Percentiles rank a stretch among this genome's conserved stretches.
Evolutionary conservation across 2,329 filamentous ascomycete genomes (phyloP).

Genomic region (Nannizziopsis arthrosporioides): DNA sequence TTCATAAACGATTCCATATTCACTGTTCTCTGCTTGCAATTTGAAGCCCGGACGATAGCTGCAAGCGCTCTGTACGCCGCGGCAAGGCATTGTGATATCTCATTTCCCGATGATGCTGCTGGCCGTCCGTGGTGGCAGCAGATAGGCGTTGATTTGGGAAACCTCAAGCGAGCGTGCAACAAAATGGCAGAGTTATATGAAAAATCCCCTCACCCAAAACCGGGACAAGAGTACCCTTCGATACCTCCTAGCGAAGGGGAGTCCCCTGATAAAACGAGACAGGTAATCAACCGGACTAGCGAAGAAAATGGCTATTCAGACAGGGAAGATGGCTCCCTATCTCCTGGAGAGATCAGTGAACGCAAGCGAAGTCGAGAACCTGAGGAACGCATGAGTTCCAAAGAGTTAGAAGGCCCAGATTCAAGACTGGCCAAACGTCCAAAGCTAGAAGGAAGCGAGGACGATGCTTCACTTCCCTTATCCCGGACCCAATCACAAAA

Average conservation of each 20-base stretch:
- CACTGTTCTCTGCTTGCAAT: conserved; percentile 71
- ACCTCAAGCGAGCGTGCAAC: conserved; percentile 62
- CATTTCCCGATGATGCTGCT: conserved; percentile 60
- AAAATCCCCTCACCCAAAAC: conserved; percentile 32
- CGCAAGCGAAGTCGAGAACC: conserved; percentile 15
- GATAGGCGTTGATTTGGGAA: conserved; percentile 57
- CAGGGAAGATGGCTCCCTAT: conserved; percentile 4
- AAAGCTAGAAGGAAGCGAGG: conserved; percentile 2
- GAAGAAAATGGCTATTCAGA: conserved; percentile 1
- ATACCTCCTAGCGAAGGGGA: conserved; percentile 26
- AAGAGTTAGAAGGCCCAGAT: not conserved
- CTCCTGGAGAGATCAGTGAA: conserved; percentile 14
- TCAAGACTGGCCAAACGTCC: conserved; percentile 6
- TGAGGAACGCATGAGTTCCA: not conserved
- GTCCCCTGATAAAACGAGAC: conserved; percentile 27
- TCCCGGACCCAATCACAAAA: not conserved
- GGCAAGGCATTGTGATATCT: conserved; percentile 59
- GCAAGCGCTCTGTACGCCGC: conserved; percentile 80
- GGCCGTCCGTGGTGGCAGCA: conserved; percentile 81
- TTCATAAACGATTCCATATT: conserved; percentile 86
- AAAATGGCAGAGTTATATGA: conserved; percentile 53
- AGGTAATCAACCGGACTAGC: conserved; percentile 11
- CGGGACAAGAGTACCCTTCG: conserved; percentile 35
- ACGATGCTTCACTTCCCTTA: not conserved
- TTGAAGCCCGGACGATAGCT: conserved; percentile 68